phyloP scores from a whole-genome alignment of 345 rosid genomes.

The Lepidium aucheri region DNA sequence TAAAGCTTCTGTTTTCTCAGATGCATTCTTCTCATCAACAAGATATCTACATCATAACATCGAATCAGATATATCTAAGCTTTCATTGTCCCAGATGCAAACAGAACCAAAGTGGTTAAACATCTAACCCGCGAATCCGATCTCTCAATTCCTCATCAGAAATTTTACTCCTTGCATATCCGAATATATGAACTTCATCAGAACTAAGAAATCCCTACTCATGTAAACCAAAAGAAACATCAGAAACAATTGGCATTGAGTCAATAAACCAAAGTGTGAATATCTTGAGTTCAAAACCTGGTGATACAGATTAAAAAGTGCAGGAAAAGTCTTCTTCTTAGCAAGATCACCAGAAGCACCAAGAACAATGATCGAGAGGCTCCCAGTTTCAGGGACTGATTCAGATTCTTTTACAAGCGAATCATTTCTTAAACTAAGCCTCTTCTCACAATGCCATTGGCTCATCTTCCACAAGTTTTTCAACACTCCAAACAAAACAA shows the following conservation, averaged over 20 bases:
- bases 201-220: constrained; percentile 64
- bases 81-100: not conserved
- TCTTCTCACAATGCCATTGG: constrained; percentile 50
- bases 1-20: constrained; percentile 33
- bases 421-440: constrained; percentile 38
- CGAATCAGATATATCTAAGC: not conserved
- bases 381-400: constrained; percentile 49
- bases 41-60: constrained; percentile 48
- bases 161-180: constrained; percentile 90
- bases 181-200: constrained; percentile 76
- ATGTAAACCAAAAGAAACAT: not conserved
- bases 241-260: not conserved
- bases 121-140: constrained; percentile 53
- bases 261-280: not conserved
- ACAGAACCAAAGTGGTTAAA: not conserved
- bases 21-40: constrained; percentile 36
- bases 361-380: constrained; percentile 73
- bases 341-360: constrained; percentile 99
- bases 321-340: constrained; percentile 95
- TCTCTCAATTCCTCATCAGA: constrained; percentile 63
- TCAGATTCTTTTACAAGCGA: constrained; percentile 34
- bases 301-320: constrained; percentile 75
- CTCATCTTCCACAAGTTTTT: constrained; percentile 27
- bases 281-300: constrained; percentile 36
- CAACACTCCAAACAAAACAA: not conserved